Evolutionary conservation across 768 basidiomycete genomes (phyloP).

Genomic region (Mycena crocata): DNA sequence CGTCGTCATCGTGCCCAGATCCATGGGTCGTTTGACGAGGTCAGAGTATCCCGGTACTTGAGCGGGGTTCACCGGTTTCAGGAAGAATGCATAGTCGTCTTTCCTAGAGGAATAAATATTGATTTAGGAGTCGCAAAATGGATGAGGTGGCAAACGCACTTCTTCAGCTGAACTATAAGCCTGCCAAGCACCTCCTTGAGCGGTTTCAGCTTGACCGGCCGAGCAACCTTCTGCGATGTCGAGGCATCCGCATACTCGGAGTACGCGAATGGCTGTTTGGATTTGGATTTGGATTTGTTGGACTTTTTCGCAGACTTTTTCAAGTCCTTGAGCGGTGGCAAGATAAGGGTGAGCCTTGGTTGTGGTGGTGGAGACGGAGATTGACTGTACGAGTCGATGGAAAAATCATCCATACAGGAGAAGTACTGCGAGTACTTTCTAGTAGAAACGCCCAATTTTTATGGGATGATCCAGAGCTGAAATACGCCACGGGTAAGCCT

Average conservation of each 20-base stretch:
- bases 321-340: slow-evolving; percentile 25
- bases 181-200: slow-evolving; percentile 79
- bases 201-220: slow-evolving; percentile 82
- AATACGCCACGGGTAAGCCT: no score
- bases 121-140: slow-evolving; percentile 17
- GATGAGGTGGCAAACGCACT: slow-evolving; percentile 54
- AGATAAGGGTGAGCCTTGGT: slow-evolving; percentile 23
- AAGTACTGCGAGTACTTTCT: neutral
- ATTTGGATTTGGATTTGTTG: slow-evolving; percentile 32
- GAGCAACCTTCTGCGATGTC: slow-evolving; percentile 49
- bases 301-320: slow-evolving; percentile 28
- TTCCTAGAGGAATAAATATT: slow-evolving; percentile 61
- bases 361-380: slow-evolving; percentile 23
- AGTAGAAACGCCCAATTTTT: neutral
- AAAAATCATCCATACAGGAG: slow-evolving; percentile 21
- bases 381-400: slow-evolving; percentile 24
- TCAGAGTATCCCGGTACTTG: slow-evolving; percentile 73
- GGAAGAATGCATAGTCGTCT: slow-evolving; percentile 89
- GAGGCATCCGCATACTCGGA: slow-evolving; percentile 43
- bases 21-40: slow-evolving; percentile 89
- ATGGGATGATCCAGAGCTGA: no score
- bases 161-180: slow-evolving; percentile 80
- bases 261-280: slow-evolving; percentile 28
- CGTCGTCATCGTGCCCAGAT: slow-evolving; percentile 85
- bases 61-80: slow-evolving; percentile 70